A percentile compares a stretch with the other conserved stretches of the same genome.
Evolutionary conservation across 2,329 filamentous ascomycete genomes (phyloP).

Genomic region (Setomelanomma holmii): DNA sequence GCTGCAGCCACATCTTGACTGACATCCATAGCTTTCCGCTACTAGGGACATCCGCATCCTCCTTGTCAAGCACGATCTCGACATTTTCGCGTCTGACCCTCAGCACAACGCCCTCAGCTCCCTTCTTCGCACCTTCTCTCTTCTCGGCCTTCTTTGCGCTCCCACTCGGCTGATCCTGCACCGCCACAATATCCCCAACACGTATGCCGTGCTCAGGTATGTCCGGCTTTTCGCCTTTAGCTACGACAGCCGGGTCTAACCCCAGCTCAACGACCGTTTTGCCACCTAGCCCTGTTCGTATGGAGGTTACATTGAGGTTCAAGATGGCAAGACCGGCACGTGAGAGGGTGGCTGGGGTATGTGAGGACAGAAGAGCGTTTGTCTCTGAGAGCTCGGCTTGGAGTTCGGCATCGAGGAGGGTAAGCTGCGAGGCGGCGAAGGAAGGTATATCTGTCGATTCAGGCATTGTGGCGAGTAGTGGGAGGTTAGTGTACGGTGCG

Average conservation of each 20-base stretch:
- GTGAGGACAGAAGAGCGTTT: slow-evolving; percentile 68
- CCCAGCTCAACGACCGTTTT: slow-evolving; percentile 84
- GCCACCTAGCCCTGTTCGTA: slow-evolving; percentile 90
- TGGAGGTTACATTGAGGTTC: slow-evolving; percentile 75
- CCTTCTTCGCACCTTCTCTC: slow-evolving; percentile 71
- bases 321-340: slow-evolving; percentile 80
- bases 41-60: slow-evolving; percentile 61
- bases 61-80: slow-evolving; percentile 73
- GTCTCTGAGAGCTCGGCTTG: slow-evolving; percentile 76
- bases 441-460: slow-evolving; percentile 62
- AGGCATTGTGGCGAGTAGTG: slow-evolving; percentile 25
- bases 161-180: slow-evolving; percentile 77
- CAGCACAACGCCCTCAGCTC: slow-evolving; percentile 74
- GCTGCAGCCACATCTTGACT: slow-evolving; percentile 40
- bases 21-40: slow-evolving; percentile 68
- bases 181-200: slow-evolving; percentile 77
- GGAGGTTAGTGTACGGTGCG: not conserved
- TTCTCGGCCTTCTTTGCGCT: slow-evolving; percentile 75
- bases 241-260: slow-evolving; percentile 70
- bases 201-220: slow-evolving; percentile 79
- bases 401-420: slow-evolving; percentile 74
- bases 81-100: slow-evolving; percentile 66
- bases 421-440: slow-evolving; percentile 75
- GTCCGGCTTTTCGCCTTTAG: slow-evolving; percentile 56
- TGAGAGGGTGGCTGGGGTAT: slow-evolving; percentile 73